Evolutionary conservation across 352 stramenopile genomes (phyloP), one percentile per base, ranked within the genome.

Genomic region (Phytophthora brassicae): DNA sequence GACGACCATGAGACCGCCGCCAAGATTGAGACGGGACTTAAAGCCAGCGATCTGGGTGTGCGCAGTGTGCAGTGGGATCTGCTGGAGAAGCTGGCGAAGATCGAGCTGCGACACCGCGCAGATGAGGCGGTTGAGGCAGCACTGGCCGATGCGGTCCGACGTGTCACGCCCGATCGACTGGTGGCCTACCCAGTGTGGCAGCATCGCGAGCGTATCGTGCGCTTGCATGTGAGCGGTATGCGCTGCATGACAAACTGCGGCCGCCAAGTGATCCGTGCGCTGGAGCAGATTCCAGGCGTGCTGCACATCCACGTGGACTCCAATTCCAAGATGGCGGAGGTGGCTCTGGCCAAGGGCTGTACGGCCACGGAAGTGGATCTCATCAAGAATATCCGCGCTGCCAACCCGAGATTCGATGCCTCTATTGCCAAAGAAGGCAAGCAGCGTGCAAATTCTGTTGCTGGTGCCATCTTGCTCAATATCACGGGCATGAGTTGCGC

Each of bases 241-340:
- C 82, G 85, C 46, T 96, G 88, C 64, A 93, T 94, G 81, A 93
- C 77, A 22, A 95, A 93, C 65, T 96, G 88, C 52, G 88, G 86
- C 7, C 68, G 57, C 11, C 86, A 89, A 41, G 86, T 96, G 31
- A 88, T 94, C 59, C 75, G 75, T 31, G 88, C 88, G 36, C 64
- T 96, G 22, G 84, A 95, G 68, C 70, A 83, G 54, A 81, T 96
- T 45, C 85, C 85, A 1, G 86, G 88, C 24, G 88, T 96, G 47
- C 67, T 91, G 28, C 80, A 92, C 45, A 92, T 94, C 56, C 77
- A 92, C 58, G 84, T 96, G 14, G 84, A 93, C 55, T 93, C 81
- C 19, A 86, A 84, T 64, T 88, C 77, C 31, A 94, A 89, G 68
- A 84, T 70, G 14, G 86, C 88, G 3, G 83, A 88, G 17, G 73